Conservation (phyloP, 495 filamentous ascomycete species). For the Hyaloscypha variabilis region DNA sequence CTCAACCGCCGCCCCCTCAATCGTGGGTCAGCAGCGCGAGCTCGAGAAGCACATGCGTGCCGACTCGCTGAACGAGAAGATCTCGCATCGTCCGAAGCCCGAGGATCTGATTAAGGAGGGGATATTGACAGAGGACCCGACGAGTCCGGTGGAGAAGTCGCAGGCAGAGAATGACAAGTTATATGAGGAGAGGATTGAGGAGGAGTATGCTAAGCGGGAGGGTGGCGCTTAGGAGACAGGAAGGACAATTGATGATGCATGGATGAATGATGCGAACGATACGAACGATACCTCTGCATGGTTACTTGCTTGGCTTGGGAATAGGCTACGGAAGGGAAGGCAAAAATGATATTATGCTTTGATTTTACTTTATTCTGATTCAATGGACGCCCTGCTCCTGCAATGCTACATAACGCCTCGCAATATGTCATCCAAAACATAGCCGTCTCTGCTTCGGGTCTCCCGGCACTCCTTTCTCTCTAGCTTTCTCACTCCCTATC, state of each 20-base stretch:
- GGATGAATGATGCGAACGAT: constrained; percentile 7
- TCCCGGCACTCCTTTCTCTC: constrained; percentile 1
- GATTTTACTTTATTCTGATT: background rate
- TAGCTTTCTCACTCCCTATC: constrained; percentile 17
- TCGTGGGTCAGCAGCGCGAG: constrained; percentile 78
- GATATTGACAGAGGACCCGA: constrained; percentile 68
- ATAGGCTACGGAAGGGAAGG: constrained; percentile 1
- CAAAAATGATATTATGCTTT: background rate
- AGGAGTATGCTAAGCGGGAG: constrained; percentile 43
- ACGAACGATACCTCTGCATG: background rate
- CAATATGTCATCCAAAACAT: constrained; percentile 30
- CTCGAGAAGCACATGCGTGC: constrained; percentile 84
- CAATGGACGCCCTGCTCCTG: background rate
- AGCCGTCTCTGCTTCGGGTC: constrained; percentile 31
- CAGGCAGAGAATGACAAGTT: constrained; percentile 2
- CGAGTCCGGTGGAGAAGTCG: constrained; percentile 27
- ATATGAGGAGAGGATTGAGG: constrained; percentile 32
- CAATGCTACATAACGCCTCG: background rate
- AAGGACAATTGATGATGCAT: background rate
- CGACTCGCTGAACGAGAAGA: constrained; percentile 81
- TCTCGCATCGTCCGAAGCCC: constrained; percentile 72
- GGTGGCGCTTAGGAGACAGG: constrained; percentile 35
- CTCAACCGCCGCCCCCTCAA: constrained; percentile 69
- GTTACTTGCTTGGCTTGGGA: background rate
- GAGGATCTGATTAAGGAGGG: constrained; percentile 78